Base-by-base conservation (phyloP, 1,139 yeast genomes). In the Suhomyces yuchorum region DNA sequence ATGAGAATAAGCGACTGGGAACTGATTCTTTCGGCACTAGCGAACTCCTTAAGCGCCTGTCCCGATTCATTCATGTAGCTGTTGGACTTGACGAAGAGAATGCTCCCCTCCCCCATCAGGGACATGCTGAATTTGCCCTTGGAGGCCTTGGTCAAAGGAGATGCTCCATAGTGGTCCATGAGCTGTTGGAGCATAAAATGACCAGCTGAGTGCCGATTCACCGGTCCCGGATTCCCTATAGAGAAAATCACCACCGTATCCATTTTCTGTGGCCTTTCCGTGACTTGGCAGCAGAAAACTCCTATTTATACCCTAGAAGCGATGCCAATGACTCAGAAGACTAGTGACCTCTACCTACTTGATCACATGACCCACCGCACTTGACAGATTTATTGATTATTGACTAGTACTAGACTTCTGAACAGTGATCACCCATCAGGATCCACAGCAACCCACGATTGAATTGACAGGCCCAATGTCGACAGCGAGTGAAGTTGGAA, bases 211-310 rank as follows among this genome's bases (percentile, higher is more conserved):
- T 75, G 80, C 12, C 79, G 59, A 23, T 60, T 67, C 15, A 63
- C 55, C 1, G 70, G 66, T 0, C 78, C 78, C 1, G 79, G 79
- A 52, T 75, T 75, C 1, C 80, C 79, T 24, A 75, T 62, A 5
- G 78, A 73, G 49, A 72, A 68, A 23, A 74, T 50, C 1, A 71
- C 61, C 9, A 69, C 45, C 24, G 41, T 36, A 8, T 46, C 48
- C 44, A 44, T 44, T 24, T 11, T 14, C 4, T 22, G 11, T 3
- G 14, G 14, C 11, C 8, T 39, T 23, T 39, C 26, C n/a, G 26
- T 12, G 5, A 3, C 3, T 9, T 8, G 3, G 3, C 3, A 4
- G 3, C 26, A 3, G 26, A 23, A 23, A 23, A 23, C 30, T 26
- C 14, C 30, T 26, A 26, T 26, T 35, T 35, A 17, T 17, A 23